A percentile compares a stretch with the other conserved stretches of the same genome.
These are phyloP conservation scores for Polytrichum commune DNA, from an alignment of 225 moss, liverwort and hornwort genomes.

Conservation along the genomic window DNA sequence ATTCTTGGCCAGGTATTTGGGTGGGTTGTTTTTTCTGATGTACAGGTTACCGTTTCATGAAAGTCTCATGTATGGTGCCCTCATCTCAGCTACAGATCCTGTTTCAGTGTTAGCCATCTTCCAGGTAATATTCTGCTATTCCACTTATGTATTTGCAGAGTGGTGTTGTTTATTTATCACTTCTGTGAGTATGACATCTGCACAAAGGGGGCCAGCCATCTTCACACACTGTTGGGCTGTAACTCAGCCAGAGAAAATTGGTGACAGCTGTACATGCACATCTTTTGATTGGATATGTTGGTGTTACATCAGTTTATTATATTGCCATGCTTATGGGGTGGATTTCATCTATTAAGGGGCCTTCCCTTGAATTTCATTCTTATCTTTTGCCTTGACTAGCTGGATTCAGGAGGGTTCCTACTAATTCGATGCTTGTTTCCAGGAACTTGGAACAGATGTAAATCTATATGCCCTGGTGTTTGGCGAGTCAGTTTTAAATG, in stretches of 20 bases:
- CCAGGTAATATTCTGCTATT: conserved; percentile 47
- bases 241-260: too few relatives aligned
- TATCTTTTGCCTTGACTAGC: background rate
- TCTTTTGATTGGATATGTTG: too few relatives aligned
- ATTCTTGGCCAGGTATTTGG: conserved; percentile 63
- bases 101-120: conserved; percentile 97
- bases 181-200: background rate
- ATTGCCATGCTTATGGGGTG: too few relatives aligned
- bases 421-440: conserved; percentile 6
- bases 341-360: background rate
- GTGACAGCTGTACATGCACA: too few relatives aligned
- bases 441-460: conserved; percentile 95
- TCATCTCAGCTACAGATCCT: conserved; percentile 99
- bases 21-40: conserved; percentile 87
- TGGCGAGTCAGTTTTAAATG: conserved; percentile 97
- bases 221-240: too few relatives aligned
- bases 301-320: too few relatives aligned
- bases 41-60: conserved; percentile 90
- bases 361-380: conserved; percentile 4
- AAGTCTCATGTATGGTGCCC: conserved; percentile 92
- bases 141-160: conserved; percentile 6
- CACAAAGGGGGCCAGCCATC: too few relatives aligned
- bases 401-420: background rate
- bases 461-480: conserved; percentile 98
- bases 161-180: conserved; percentile 13